A percentile compares a stretch with the other conserved stretches of the same genome.
Evolutionary conservation across 2,329 filamentous ascomycete genomes (phyloP).

Genomic region (Arthrobotrys entomopaga): DNA sequence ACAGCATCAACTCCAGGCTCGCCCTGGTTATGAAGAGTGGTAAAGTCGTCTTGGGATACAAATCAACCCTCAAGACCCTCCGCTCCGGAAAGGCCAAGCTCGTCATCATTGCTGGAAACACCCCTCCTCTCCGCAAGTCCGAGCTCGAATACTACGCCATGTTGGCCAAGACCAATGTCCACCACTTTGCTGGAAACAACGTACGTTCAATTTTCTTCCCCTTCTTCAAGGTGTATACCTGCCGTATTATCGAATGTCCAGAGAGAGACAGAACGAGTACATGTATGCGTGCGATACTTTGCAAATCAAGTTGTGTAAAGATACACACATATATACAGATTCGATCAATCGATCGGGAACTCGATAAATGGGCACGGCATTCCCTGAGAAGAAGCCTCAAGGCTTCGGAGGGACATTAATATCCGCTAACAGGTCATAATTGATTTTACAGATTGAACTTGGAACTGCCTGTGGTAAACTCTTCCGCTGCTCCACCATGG

Average conservation of each 20-base stretch:
- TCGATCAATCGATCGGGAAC: constrained; percentile 12
- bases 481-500: constrained; percentile 97
- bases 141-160: constrained; percentile 96
- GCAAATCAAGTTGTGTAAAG: too few species aligned
- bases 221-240: constrained; percentile 44
- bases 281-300: too few species aligned
- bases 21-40: constrained; percentile 75
- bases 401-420: constrained; percentile 86
- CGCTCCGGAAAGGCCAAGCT: constrained; percentile 98
- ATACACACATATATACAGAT: constrained; percentile 60
- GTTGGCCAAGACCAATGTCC: constrained; percentile 91
- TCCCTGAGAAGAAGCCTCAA: constrained; percentile 86
- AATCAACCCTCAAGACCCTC: constrained; percentile 87
- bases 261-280: neutral
- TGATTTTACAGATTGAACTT: constrained; percentile 82
- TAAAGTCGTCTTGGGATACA: constrained; percentile 75
- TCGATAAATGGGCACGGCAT: constrained; percentile 54
- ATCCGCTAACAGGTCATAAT: constrained; percentile 67
- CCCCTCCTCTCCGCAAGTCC: constrained; percentile 95
- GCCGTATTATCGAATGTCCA: constrained; percentile 53
- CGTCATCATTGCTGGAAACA: constrained; percentile 90
- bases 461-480: constrained; percentile 99
- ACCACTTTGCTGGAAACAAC: constrained; percentile 99
- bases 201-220: constrained; percentile 73
- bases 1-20: constrained; percentile 78